These are phyloP conservation scores for Tulasnella sp. DNA, from an alignment of 768 basidiomycete genomes.

Conservation along the genomic window DNA sequence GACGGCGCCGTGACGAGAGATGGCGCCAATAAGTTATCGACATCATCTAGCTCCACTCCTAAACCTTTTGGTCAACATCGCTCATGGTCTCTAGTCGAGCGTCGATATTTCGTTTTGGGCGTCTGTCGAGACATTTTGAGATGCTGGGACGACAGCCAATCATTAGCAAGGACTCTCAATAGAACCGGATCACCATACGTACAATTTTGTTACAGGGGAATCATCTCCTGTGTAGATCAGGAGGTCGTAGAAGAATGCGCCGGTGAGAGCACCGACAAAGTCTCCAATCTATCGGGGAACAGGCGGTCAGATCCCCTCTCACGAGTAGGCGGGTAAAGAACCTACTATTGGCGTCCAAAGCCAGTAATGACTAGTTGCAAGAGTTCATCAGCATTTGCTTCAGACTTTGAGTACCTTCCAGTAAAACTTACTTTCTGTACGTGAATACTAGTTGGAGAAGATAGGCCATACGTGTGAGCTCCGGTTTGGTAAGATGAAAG, in stretches of 20 bases:
- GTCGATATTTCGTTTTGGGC: not conserved
- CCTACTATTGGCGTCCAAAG: constrained; percentile 49
- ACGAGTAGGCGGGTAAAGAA: not conserved
- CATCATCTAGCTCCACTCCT: not conserved
- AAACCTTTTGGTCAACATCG: not conserved
- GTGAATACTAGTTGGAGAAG: constrained; percentile 5
- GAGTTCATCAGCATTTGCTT: constrained; percentile 5
- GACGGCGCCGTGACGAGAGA: not conserved
- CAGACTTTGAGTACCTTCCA: not conserved
- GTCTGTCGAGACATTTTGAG: not conserved
- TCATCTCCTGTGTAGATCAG: constrained; percentile 52
- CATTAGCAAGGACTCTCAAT: not conserved
- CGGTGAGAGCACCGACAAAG: constrained; percentile 45
- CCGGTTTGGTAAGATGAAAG: not conserved
- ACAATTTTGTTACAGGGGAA: constrained; percentile 23
- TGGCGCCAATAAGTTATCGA: not conserved
- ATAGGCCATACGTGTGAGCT: not conserved
- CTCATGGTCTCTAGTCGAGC: not conserved
- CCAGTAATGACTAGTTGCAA: constrained; percentile 52
- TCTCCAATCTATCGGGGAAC: constrained; percentile 16
- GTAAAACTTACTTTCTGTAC: constrained; percentile 8
- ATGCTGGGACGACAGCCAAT: not conserved
- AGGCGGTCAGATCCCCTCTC: not conserved
- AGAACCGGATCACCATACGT: not conserved
- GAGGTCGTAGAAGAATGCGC: constrained; percentile 50